These are phyloP conservation scores for Alliaria petiolata DNA, from an alignment of 345 rosid genomes.

Conservation along the genomic window DNA sequence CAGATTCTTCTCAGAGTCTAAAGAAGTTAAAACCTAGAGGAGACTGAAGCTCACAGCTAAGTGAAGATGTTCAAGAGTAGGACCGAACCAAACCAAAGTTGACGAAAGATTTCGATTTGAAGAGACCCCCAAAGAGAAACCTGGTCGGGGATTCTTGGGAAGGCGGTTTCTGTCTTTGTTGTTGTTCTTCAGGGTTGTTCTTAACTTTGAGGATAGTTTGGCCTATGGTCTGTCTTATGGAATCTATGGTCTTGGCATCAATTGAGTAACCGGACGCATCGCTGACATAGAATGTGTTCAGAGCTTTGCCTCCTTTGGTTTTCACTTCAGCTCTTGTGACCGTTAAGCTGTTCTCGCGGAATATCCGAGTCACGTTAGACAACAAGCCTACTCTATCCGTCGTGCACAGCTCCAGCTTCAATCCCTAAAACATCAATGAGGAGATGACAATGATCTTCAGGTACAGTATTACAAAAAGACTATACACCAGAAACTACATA, in stretches of 20 bases:
- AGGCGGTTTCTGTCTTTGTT: slow-evolving; percentile 44
- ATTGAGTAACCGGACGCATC: slow-evolving; percentile 77
- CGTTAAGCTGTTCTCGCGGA: slow-evolving; percentile 81
- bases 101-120: slow-evolving; percentile 86
- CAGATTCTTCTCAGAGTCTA: slow-evolving; percentile 18
- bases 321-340: slow-evolving; percentile 89
- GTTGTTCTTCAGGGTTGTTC: slow-evolving; percentile 45
- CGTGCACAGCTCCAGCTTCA: slow-evolving; percentile 90
- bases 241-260: slow-evolving; percentile 69
- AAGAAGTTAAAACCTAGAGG: slow-evolving; percentile 3
- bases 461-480: neutral
- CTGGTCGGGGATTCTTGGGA: slow-evolving; percentile 70
- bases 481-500: neutral
- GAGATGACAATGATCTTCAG: neutral
- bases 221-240: slow-evolving; percentile 69
- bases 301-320: slow-evolving; percentile 81
- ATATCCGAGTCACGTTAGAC: slow-evolving; percentile 81
- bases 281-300: slow-evolving; percentile 78
- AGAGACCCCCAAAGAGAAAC: slow-evolving; percentile 82
- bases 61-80: slow-evolving; percentile 46
- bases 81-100: slow-evolving; percentile 88
- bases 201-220: slow-evolving; percentile 86
- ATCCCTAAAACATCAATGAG: slow-evolving; percentile 49
- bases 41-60: slow-evolving; percentile 8
- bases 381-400: slow-evolving; percentile 80